phyloP scores from a whole-genome alignment of 306 rosid genomes.

The Aeschynomene evenia region DNA sequence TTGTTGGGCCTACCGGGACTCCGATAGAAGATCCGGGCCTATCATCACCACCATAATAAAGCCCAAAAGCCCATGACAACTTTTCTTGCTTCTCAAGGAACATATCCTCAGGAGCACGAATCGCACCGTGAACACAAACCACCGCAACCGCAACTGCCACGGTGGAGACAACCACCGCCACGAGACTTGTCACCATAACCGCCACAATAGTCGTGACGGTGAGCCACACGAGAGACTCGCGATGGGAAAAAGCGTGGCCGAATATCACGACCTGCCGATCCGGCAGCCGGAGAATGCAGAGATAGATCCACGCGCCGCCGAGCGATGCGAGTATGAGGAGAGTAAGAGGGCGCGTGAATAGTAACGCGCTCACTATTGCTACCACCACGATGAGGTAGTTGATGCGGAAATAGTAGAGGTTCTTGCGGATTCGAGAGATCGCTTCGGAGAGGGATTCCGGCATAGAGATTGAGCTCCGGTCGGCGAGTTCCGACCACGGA shows the following conservation, averaged over 20 bases:
- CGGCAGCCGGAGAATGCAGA: conserved; percentile 39
- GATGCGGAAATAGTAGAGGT: conserved; percentile 41
- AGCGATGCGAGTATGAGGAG: conserved; percentile 34
- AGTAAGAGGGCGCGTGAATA: conserved; percentile 38
- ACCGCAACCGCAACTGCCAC: conserved; percentile 28
- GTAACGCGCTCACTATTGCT: conserved; percentile 30
- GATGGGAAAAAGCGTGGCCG: conserved; percentile 23
- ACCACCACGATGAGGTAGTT: conserved; percentile 47
- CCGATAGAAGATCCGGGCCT: conserved; percentile 22
- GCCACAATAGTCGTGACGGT: conserved; percentile 26
- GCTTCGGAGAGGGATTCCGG: conserved; percentile 46
- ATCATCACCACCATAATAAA: conserved; percentile 6
- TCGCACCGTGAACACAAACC: conserved; percentile 41
- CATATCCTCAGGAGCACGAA: conserved; percentile 47
- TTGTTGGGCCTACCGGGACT: conserved; percentile 11
- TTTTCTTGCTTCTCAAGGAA: conserved; percentile 39
- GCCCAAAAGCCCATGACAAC: conserved; percentile 31
- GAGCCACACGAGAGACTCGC: conserved; percentile 31
- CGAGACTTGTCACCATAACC: conserved; percentile 38
- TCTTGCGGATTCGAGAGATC: conserved; percentile 42
- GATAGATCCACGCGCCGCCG: conserved; percentile 44
- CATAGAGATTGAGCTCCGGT: conserved; percentile 42
- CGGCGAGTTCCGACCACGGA: conserved; percentile 44
- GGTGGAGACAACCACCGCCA: conserved; percentile 38
- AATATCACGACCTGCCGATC: conserved; percentile 39